A percentile compares a stretch with the other conserved stretches of the same genome.
phyloP scores from a whole-genome alignment of 169 alveolate species.

The Pseudocohnilembus persalinus region DNA sequence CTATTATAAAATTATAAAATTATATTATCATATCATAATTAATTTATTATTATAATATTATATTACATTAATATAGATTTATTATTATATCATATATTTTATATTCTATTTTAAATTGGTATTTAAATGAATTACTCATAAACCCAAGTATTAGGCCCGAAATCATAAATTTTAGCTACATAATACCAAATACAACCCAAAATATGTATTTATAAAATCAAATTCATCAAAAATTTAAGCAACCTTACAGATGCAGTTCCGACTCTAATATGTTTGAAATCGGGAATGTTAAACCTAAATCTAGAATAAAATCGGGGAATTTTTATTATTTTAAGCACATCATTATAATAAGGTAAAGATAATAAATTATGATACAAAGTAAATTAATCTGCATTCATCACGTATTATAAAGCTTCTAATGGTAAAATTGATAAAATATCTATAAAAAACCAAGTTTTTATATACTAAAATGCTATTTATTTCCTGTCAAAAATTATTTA shows the following conservation, averaged over 20 bases:
- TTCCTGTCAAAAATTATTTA: slow-evolving; percentile 12
- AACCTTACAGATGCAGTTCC: not conserved
- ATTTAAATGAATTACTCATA: slow-evolving; percentile 65
- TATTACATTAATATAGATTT: too few relatives aligned
- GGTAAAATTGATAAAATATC: slow-evolving; percentile 77
- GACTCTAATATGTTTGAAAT: slow-evolving; percentile 28
- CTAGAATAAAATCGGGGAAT: slow-evolving; percentile 51
- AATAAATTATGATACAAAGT: not conserved
- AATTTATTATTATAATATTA: too few relatives aligned
- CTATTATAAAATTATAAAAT: too few relatives aligned
- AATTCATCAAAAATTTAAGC: not conserved
- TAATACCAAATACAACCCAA: slow-evolving; percentile 35
- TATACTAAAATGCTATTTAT: slow-evolving; percentile 54
- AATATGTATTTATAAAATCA: slow-evolving; percentile 9
- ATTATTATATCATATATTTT: too few relatives aligned
- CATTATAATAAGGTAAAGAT: slow-evolving; percentile 9
- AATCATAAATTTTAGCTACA: slow-evolving; percentile 24
- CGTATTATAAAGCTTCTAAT: slow-evolving; percentile 33
- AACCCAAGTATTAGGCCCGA: slow-evolving; percentile 44
- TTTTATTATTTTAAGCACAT: slow-evolving; percentile 58
- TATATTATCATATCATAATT: too few relatives aligned
- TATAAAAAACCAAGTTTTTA: slow-evolving; percentile 71
- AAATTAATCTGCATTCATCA: slow-evolving; percentile 9
- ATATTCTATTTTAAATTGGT: slow-evolving; percentile 57
- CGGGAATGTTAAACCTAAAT: slow-evolving; percentile 49